A percentile compares a stretch with the other conserved stretches of the same genome.
phyloP scores from a whole-genome alignment of 331 rosid species.

The Dryas integrifolia region DNA sequence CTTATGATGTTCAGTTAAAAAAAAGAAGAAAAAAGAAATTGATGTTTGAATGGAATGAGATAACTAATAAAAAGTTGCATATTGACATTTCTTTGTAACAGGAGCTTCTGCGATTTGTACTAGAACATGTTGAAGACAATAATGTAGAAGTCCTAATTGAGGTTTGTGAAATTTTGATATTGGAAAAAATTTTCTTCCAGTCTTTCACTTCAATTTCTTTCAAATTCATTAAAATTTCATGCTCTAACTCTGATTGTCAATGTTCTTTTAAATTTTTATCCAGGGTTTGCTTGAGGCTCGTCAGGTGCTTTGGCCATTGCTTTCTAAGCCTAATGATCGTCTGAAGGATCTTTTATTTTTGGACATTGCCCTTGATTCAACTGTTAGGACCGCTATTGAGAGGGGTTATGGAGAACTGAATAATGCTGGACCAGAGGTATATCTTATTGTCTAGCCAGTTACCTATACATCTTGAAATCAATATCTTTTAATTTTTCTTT shows the following conservation, averaged over 20 bases:
- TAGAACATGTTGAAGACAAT: slow-evolving; percentile 71
- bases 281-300: slow-evolving; percentile 98
- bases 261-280: slow-evolving; percentile 19
- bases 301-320: slow-evolving; percentile 69
- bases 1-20: slow-evolving; percentile 10
- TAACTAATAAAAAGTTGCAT: slow-evolving; percentile 25
- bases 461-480: background rate
- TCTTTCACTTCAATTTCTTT: background rate
- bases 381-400: slow-evolving; percentile 90
- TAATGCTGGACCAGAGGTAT: slow-evolving; percentile 82
- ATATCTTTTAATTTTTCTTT: slow-evolving; percentile 7
- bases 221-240: no score
- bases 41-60: slow-evolving; percentile 5
- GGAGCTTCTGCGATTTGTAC: slow-evolving; percentile 67
- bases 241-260: slow-evolving; percentile 15
- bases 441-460: slow-evolving; percentile 19
- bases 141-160: slow-evolving; percentile 75
- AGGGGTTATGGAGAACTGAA: slow-evolving; percentile 80
- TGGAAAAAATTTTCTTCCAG: background rate
- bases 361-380: slow-evolving; percentile 94
- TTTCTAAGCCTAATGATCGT: slow-evolving; percentile 67
- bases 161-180: slow-evolving; percentile 48
- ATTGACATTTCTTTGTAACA: slow-evolving; percentile 32
- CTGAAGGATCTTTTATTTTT: slow-evolving; percentile 90
- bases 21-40: background rate